phyloP scores from a whole-genome alignment of 345 rosid species.

The Carallia brachiata region DNA sequence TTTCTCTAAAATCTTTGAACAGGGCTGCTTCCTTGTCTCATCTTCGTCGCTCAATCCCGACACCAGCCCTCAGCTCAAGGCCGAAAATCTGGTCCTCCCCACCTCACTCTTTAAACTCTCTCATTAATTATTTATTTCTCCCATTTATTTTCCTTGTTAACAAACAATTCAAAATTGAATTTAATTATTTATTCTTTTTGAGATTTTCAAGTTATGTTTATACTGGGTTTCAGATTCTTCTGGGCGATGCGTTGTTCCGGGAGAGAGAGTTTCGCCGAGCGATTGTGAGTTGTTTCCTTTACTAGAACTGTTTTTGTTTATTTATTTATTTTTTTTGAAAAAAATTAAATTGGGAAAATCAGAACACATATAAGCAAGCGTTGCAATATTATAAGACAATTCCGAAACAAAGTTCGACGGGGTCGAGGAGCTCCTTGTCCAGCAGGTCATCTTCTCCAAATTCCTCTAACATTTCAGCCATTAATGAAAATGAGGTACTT shows the following conservation, averaged over 20 bases:
- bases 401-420: conserved; percentile 72
- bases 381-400: conserved; percentile 65
- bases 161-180: not conserved
- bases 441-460: conserved; percentile 75
- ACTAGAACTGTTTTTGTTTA: too few relatives aligned
- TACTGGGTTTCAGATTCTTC: conserved; percentile 59
- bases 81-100: conserved; percentile 68
- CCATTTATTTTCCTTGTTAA: not conserved
- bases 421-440: conserved; percentile 68
- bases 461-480: conserved; percentile 57
- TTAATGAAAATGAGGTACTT: conserved; percentile 86
- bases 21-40: conserved; percentile 90
- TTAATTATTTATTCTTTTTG: not conserved
- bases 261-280: conserved; percentile 83
- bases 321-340: not conserved
- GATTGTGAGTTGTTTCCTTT: conserved; percentile 50
- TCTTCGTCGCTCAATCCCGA: conserved; percentile 69
- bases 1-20: not conserved
- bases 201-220: not conserved
- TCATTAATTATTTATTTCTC: not conserved
- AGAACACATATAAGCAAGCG: conserved; percentile 88
- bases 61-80: conserved; percentile 76
- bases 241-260: conserved; percentile 82
- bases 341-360: conserved; percentile 1
- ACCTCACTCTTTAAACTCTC: not conserved